Evolutionary conservation across 371 early-diverging fungal species (phyloP).

Genomic region (Syncephalis plumigaleata): DNA sequence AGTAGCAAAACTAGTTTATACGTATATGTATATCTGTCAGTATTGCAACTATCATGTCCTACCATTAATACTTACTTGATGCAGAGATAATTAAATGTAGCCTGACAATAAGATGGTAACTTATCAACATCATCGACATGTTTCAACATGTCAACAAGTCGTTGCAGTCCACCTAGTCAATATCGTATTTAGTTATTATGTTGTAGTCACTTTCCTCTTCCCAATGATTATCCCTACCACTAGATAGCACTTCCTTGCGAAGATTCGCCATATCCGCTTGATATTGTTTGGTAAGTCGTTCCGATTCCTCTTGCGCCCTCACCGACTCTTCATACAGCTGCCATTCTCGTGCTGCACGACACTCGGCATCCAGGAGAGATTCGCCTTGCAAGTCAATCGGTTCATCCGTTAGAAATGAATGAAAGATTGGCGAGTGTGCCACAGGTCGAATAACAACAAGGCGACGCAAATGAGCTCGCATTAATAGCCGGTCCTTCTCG

Average conservation of each 20-base stretch:
- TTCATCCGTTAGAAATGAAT: slow-evolving; percentile 24
- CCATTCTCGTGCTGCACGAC: slow-evolving; percentile 18
- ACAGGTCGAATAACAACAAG: slow-evolving; percentile 20
- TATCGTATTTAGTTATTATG: no score
- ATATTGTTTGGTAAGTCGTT: slow-evolving; percentile 26
- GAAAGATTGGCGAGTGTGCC: slow-evolving; percentile 14
- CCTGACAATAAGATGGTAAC: slow-evolving; percentile 25
- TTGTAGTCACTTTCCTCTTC: no score
- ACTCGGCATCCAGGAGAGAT: slow-evolving; percentile 21
- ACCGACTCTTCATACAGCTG: slow-evolving; percentile 22
- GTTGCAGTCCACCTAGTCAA: slow-evolving; percentile 14
- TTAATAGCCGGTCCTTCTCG: slow-evolving; percentile 32
- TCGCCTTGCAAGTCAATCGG: slow-evolving; percentile 18
- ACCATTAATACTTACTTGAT: slow-evolving; percentile 26
- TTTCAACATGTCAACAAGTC: slow-evolving; percentile 20
- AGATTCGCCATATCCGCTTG: slow-evolving; percentile 23
- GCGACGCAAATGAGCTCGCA: slow-evolving; percentile 26
- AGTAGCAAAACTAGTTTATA: slow-evolving; percentile 38
- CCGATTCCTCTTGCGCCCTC: slow-evolving; percentile 23
- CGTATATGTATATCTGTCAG: background rate
- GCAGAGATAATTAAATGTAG: slow-evolving; percentile 23
- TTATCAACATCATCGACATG: slow-evolving; percentile 18
- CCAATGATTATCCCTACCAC: background rate
- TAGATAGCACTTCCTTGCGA: slow-evolving; percentile 18
- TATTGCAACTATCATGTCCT: slow-evolving; percentile 11